Evolutionary conservation across 2,329 filamentous ascomycete genomes (phyloP).

Genomic region (Alternaria gaisen): DNA sequence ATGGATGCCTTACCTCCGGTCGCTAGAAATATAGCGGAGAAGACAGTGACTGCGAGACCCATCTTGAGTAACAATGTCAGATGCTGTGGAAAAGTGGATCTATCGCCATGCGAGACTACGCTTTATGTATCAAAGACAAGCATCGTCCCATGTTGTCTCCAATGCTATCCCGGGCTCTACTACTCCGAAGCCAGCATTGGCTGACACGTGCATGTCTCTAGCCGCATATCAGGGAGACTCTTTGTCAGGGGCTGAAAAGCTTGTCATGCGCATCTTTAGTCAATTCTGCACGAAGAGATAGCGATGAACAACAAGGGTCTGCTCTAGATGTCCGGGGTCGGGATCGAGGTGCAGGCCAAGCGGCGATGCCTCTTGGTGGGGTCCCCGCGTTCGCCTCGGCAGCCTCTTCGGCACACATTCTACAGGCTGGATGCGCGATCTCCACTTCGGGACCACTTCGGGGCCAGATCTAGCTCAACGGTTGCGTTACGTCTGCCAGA

Average conservation of each 20-base stretch:
- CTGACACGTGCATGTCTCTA: background rate
- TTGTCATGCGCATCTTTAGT: too few relatives aligned
- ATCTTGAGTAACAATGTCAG: constrained; percentile 16
- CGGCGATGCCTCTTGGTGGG: background rate
- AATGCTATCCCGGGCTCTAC: background rate
- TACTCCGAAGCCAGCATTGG: background rate
- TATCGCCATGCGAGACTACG: background rate
- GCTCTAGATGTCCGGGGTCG: background rate
- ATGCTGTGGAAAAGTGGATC: constrained; percentile 6
- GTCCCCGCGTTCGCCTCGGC: background rate
- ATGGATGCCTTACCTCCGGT: constrained; percentile 18
- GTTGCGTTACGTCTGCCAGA: background rate
- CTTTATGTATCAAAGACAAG: too few relatives aligned
- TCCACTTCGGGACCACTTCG: constrained; percentile 2
- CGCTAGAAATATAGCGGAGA: constrained; percentile 30
- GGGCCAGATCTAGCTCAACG: background rate
- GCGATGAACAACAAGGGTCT: background rate
- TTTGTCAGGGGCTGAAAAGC: background rate
- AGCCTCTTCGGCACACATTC: background rate
- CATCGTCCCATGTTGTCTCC: background rate
- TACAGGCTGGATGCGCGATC: background rate
- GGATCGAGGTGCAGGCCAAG: background rate
- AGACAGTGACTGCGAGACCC: constrained; percentile 28
- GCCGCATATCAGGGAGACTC: background rate
- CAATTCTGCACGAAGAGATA: too few relatives aligned